Evolutionary conservation across 768 basidiomycete genomes (phyloP).

Genomic region (Infundibulicybe gibba): DNA sequence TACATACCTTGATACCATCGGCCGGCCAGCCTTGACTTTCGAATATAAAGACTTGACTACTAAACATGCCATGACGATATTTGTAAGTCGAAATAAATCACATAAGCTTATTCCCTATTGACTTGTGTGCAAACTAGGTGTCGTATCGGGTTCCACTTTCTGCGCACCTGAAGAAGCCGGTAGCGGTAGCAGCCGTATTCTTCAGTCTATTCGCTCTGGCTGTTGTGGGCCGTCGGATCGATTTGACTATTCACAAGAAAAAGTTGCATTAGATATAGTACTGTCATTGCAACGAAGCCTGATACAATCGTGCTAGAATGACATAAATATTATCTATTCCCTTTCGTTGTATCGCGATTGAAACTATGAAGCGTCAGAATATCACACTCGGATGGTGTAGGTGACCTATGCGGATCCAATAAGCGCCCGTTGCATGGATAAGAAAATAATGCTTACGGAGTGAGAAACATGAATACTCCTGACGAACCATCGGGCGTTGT

Average conservation of each 20-base stretch:
- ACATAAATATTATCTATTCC: neutral
- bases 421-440: neutral
- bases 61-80: conserved; percentile 75
- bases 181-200: conserved; percentile 72
- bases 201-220: conserved; percentile 58
- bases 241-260: conserved; percentile 45
- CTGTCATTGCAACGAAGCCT: conserved; percentile 5
- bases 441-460: conserved; percentile 31
- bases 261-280: conserved; percentile 24
- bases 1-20: conserved; percentile 90
- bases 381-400: conserved; percentile 31
- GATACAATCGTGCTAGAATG: conserved; percentile 7
- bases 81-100: conserved; percentile 49
- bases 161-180: conserved; percentile 85
- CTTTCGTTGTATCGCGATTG: conserved; percentile 2
- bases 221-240: conserved; percentile 38
- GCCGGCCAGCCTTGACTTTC: conserved; percentile 77
- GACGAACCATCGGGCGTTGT: conserved; percentile 25
- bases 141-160: conserved; percentile 79
- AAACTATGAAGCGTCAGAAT: conserved; percentile 35
- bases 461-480: conserved; percentile 48
- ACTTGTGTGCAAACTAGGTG: conserved; percentile 45
- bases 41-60: conserved; percentile 73
- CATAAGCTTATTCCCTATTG: no score
- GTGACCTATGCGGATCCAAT: conserved; percentile 17